phyloP scores from a whole-genome alignment of 345 rosid species.

The Populus euphratica region DNA sequence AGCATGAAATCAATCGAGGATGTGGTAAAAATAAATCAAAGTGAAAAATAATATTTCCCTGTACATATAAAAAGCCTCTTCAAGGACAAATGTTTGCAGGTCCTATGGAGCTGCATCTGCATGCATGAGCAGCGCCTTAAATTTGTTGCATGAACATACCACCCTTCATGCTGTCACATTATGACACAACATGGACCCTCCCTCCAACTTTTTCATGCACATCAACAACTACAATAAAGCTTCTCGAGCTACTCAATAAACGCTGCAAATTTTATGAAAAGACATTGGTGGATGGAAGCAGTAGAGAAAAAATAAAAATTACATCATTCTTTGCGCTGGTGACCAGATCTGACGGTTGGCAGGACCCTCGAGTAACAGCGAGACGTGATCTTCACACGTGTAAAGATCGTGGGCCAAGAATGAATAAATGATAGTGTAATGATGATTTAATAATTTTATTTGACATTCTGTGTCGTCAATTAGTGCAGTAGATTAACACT shows the following conservation, averaged over 20 bases:
- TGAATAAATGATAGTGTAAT: constrained; percentile 46
- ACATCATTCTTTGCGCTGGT: constrained; percentile 3
- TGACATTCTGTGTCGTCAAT: constrained; percentile 31
- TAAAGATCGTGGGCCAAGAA: constrained; percentile 5
- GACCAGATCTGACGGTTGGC: constrained; percentile 36
- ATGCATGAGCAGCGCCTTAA: neutral
- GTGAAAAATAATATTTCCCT: neutral
- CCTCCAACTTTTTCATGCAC: neutral
- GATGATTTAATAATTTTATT: constrained; percentile 45
- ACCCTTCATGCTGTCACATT: constrained; percentile 16
- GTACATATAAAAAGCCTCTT: neutral
- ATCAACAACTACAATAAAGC: constrained; percentile 12
- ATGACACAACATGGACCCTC: constrained; percentile 7
- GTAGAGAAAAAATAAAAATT: neutral
- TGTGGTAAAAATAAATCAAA: neutral
- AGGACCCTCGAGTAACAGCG: constrained; percentile 4
- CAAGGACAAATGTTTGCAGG: neutral
- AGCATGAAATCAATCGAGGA: neutral
- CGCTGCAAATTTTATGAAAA: constrained; percentile 26
- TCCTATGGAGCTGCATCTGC: neutral
- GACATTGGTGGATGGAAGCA: constrained; percentile 13
- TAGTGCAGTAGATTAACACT: neutral
- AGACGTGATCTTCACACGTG: constrained; percentile 30
- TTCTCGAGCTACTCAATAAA: constrained; percentile 51
- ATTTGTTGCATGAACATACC: constrained; percentile 33